Evolutionary conservation across 2,329 filamentous ascomycete genomes (phyloP).

Genomic region (Cercospora sojina): DNA sequence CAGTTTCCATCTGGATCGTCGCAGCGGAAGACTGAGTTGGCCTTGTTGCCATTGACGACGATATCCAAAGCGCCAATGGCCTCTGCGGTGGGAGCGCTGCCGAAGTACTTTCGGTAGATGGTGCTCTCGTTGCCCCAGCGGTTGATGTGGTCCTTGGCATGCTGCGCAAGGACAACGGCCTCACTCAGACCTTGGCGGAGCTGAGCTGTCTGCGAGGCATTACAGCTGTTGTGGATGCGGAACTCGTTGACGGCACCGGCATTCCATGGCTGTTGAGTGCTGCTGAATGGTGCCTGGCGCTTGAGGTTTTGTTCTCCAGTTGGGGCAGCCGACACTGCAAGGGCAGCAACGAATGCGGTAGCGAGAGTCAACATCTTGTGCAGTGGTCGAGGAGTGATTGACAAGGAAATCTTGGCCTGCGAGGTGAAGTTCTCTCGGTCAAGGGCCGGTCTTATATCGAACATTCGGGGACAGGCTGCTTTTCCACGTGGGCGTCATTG

Average conservation of each 20-base stretch:
- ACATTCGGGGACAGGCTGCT: neutral
- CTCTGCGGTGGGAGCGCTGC: slow-evolving; percentile 56
- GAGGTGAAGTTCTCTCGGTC: neutral
- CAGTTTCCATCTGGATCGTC: slow-evolving; percentile 69
- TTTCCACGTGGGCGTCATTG: slow-evolving; percentile 11
- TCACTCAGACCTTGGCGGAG: slow-evolving; percentile 59
- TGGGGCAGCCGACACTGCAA: slow-evolving; percentile 20
- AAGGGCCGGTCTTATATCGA: slow-evolving; percentile 8
- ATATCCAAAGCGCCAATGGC: slow-evolving; percentile 64
- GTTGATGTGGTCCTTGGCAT: slow-evolving; percentile 63
- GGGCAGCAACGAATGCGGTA: slow-evolving; percentile 17
- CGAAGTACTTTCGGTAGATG: slow-evolving; percentile 67
- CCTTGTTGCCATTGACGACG: slow-evolving; percentile 58
- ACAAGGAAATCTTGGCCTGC: slow-evolving; percentile 2
- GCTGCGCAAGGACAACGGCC: slow-evolving; percentile 56
- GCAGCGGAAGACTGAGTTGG: slow-evolving; percentile 62
- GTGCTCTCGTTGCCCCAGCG: slow-evolving; percentile 57
- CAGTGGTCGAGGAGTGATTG: slow-evolving; percentile 1
- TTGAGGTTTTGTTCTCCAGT: slow-evolving; percentile 15
- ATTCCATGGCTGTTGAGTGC: slow-evolving; percentile 22
- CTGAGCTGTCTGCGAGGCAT: slow-evolving; percentile 59
- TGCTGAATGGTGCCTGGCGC: slow-evolving; percentile 21
- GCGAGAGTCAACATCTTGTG: slow-evolving; percentile 16
- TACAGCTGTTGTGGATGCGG: slow-evolving; percentile 65
- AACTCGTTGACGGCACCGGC: slow-evolving; percentile 43